Conservation (phyloP, 495 filamentous ascomycete genomes). For the Copromyces sp. region DNA sequence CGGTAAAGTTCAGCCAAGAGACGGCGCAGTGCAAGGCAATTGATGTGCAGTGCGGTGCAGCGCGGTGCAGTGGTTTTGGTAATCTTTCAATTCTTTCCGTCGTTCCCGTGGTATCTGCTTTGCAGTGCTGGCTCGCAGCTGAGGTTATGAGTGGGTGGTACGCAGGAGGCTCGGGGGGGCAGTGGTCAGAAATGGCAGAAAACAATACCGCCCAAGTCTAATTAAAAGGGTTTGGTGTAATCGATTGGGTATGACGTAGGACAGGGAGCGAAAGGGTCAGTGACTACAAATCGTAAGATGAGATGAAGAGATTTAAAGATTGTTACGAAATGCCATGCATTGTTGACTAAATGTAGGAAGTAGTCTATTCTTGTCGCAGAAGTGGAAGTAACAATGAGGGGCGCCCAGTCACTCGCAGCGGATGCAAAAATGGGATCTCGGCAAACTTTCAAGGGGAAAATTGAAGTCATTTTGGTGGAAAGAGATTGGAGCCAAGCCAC, state of each 20-base stretch:
- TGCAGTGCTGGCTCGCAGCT: neutral
- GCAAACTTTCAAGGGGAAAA: neutral
- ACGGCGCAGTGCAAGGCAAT: neutral
- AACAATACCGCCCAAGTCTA: neutral
- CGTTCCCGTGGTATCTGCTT: neutral
- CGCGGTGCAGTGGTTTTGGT: neutral
- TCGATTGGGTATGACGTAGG: neutral
- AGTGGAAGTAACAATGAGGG: neutral
- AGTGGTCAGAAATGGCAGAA: neutral
- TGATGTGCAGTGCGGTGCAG: neutral
- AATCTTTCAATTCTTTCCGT: neutral
- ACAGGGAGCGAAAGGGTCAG: neutral
- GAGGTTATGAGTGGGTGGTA: neutral
- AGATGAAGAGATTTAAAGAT: neutral
- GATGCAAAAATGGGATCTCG: neutral
- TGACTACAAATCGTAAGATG: neutral
- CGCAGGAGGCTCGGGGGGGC: neutral
- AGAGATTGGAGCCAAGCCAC: neutral
- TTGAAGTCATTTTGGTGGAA: neutral
- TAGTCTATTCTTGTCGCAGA: neutral
- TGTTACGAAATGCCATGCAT: neutral
- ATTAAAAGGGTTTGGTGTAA: neutral
- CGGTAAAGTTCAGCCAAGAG: neutral
- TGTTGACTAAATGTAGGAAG: neutral
- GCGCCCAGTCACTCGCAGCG: neutral